These are phyloP conservation scores for Cetradonia linearis DNA, from an alignment of 495 filamentous ascomycete species.

Conservation along the genomic window DNA sequence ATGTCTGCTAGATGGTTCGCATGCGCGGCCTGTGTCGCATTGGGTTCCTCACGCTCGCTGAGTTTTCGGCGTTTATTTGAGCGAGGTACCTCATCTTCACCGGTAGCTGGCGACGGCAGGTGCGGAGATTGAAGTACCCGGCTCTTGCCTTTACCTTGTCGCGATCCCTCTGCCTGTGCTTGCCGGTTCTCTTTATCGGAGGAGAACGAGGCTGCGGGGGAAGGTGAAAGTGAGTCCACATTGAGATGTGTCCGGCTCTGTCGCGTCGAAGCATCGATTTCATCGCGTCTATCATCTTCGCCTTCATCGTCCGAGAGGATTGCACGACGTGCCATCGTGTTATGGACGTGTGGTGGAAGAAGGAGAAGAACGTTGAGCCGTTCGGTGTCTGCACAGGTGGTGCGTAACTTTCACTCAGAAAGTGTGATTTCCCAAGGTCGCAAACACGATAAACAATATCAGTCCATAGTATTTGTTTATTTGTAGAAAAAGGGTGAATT, in stretches of 20 bases:
- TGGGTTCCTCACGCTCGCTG: constrained; percentile 27
- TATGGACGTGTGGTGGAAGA: not conserved
- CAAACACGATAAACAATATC: not conserved
- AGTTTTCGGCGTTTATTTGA: constrained; percentile 38
- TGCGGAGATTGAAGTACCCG: constrained; percentile 25
- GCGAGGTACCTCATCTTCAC: constrained; percentile 15
- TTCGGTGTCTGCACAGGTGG: not conserved
- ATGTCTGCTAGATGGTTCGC: constrained; percentile 26
- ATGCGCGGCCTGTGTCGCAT: constrained; percentile 21
- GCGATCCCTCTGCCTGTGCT: constrained; percentile 8
- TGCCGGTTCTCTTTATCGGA: constrained; percentile 54
- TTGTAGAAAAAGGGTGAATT: not conserved
- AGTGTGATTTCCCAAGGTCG: not conserved
- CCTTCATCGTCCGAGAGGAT: constrained; percentile 23
- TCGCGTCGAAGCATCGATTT: constrained; percentile 7
- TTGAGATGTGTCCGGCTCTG: constrained; percentile 17
- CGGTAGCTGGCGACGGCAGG: constrained; percentile 14
- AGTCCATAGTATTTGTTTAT: not conserved
- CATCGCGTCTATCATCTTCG: constrained; percentile 12
- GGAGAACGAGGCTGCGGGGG: constrained; percentile 33
- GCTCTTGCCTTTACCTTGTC: constrained; percentile 15
- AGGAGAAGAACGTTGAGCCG: not conserved
- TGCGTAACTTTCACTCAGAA: no score
- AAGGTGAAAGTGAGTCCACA: constrained; percentile 29
- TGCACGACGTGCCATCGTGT: constrained; percentile 22